Evolutionary conservation across 306 rosid species (phyloP).

Genomic region (Cucumis cinereus): DNA sequence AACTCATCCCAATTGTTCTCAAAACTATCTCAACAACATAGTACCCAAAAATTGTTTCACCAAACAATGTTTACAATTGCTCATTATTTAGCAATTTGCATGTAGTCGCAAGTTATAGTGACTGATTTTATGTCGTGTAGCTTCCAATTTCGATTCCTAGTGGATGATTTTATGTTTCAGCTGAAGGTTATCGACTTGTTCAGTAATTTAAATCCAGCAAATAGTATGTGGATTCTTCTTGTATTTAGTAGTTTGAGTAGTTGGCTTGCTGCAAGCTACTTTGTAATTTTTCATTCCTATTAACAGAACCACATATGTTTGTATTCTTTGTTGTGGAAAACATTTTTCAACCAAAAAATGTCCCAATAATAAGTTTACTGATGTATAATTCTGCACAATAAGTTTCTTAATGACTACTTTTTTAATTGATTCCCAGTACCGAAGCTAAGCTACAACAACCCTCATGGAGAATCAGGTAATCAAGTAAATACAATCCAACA

Average conservation of each 20-base stretch:
- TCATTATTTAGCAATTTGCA: background rate
- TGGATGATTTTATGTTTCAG: background rate
- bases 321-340: background rate
- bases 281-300: background rate
- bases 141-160: background rate
- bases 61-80: background rate
- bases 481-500: background rate
- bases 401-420: too few species aligned
- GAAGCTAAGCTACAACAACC: background rate
- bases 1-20: background rate
- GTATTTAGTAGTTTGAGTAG: background rate
- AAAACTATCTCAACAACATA: background rate
- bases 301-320: background rate
- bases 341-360: background rate
- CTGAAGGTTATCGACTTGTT: background rate
- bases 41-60: background rate
- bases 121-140: background rate
- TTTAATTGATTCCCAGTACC: too few species aligned
- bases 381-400: background rate
- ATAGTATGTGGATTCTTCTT: background rate
- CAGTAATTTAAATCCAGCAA: background rate
- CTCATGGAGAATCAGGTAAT: background rate
- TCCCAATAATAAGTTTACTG: background rate
- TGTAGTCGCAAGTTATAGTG: background rate
- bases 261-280: background rate